phyloP scores from a whole-genome alignment of 2,329 filamentous ascomycete species.

The Aureobasidium musti region DNA sequence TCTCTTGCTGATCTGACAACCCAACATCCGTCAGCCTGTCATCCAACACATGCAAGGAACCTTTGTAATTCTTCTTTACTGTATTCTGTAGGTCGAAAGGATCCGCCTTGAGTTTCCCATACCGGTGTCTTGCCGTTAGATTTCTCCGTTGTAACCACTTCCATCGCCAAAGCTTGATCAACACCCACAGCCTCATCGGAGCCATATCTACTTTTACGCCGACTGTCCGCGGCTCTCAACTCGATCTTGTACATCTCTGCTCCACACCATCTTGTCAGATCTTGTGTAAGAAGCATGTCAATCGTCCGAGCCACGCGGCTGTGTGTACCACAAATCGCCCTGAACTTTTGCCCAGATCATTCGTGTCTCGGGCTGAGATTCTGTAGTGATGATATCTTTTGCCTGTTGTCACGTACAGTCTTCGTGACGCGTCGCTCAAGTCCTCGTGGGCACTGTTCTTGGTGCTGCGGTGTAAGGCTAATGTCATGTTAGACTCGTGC shows the following conservation, averaged over 20 bases:
- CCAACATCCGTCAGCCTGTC: conserved; percentile 15
- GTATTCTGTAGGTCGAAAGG: neutral
- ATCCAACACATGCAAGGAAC: conserved; percentile 13
- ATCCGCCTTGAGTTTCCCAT: too few relatives aligned
- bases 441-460: neutral
- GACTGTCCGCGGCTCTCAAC: conserved; percentile 5
- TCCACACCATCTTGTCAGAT: conserved; percentile 15
- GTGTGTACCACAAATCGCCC: neutral
- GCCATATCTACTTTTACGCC: neutral
- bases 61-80: neutral
- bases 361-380: conserved; percentile 2
- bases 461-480: conserved; percentile 18
- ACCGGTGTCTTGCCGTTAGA: neutral
- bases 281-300: conserved; percentile 20
- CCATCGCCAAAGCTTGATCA: neutral
- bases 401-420: neutral
- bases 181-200: conserved; percentile 13
- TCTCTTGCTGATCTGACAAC: conserved; percentile 11
- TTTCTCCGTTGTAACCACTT: neutral
- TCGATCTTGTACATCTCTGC: conserved; percentile 6
- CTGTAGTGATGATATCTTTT: neutral
- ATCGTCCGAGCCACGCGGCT: conserved; percentile 22
- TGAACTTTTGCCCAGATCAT: neutral
- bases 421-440: conserved; percentile 3
- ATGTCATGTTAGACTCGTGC: neutral